phyloP scores from a whole-genome alignment of 495 filamentous ascomycete genomes.

The Platismatia glauca region DNA sequence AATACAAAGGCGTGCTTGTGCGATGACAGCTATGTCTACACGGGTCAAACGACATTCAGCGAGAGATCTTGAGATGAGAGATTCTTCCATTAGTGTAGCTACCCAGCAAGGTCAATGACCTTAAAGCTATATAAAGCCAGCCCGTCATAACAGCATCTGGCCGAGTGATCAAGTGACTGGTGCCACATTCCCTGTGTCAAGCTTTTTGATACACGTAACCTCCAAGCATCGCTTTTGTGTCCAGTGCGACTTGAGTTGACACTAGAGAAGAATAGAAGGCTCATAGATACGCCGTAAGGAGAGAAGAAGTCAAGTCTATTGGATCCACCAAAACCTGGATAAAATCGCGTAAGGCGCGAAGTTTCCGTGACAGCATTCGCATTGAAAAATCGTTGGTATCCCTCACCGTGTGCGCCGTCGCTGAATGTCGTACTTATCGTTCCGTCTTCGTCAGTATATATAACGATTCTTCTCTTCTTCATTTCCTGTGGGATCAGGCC shows the following conservation, averaged over 20 bases:
- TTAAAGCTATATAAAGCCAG: neutral
- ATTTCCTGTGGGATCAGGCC: slow-evolving; percentile 16
- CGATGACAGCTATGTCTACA: neutral
- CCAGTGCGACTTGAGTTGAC: neutral
- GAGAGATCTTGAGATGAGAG: neutral
- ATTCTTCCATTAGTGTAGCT: neutral
- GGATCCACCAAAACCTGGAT: slow-evolving; percentile 10
- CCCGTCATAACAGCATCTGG: neutral
- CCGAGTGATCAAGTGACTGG: neutral
- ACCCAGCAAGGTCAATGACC: neutral
- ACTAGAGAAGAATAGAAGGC: neutral
- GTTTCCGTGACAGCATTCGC: neutral
- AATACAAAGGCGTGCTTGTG: slow-evolving; percentile 18
- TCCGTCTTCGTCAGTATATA: slow-evolving; percentile 9
- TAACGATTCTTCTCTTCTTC: neutral
- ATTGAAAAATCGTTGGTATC: slow-evolving; percentile 7
- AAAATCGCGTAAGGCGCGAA: neutral
- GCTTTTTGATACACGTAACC: neutral
- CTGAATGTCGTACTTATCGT: slow-evolving; percentile 14
- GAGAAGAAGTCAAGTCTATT: slow-evolving; percentile 20
- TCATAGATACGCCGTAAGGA: neutral
- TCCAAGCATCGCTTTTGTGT: slow-evolving; percentile 3
- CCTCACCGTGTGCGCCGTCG: slow-evolving; percentile 10
- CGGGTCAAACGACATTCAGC: neutral
- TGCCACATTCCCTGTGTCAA: neutral